A percentile compares a stretch with the other conserved stretches of the same genome.
These are phyloP conservation scores for Komagataea norvegica DNA, from an alignment of 1,139 yeast species.

Conservation along the genomic window DNA sequence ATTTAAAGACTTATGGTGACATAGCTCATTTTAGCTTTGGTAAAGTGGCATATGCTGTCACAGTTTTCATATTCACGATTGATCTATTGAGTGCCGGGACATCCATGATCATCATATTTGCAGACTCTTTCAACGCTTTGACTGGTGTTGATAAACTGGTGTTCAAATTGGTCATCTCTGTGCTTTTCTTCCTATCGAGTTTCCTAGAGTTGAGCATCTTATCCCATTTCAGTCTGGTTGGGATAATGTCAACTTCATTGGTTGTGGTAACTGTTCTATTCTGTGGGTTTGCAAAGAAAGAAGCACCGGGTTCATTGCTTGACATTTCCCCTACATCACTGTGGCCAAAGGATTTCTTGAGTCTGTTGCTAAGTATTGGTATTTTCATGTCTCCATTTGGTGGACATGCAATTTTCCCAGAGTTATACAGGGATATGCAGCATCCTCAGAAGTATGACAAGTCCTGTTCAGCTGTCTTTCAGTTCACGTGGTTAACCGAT, in stretches of 20 bases:
- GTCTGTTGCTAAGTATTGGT: slow-evolving; percentile 54
- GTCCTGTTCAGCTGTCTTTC: slow-evolving; percentile 44
- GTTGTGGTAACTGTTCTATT: slow-evolving; percentile 40
- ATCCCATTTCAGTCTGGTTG: slow-evolving; percentile 59
- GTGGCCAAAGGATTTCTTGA: slow-evolving; percentile 42
- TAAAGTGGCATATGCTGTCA: slow-evolving; percentile 42
- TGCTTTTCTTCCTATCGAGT: slow-evolving; percentile 45
- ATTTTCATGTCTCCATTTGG: slow-evolving; percentile 78
- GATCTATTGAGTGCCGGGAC: slow-evolving; percentile 70
- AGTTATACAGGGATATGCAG: slow-evolving; percentile 64
- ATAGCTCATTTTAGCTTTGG: slow-evolving; percentile 63
- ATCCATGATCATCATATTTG: slow-evolving; percentile 62
- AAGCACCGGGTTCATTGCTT: slow-evolving; percentile 55
- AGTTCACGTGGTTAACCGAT: slow-evolving; percentile 60
- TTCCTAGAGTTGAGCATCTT: slow-evolving; percentile 60
- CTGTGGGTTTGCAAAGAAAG: slow-evolving; percentile 48
- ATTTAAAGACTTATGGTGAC: slow-evolving; percentile 74
- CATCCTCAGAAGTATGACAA: slow-evolving; percentile 45
- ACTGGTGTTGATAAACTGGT: slow-evolving; percentile 37
- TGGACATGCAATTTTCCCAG: slow-evolving; percentile 75
- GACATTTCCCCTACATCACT: slow-evolving; percentile 38
- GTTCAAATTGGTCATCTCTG: slow-evolving; percentile 38
- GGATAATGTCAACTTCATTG: slow-evolving; percentile 57
- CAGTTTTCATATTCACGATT: slow-evolving; percentile 57
- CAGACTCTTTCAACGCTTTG: slow-evolving; percentile 62